Evolutionary conservation across 2,329 filamentous ascomycete genomes (phyloP).

Genomic region (Didymella keratinophila): DNA sequence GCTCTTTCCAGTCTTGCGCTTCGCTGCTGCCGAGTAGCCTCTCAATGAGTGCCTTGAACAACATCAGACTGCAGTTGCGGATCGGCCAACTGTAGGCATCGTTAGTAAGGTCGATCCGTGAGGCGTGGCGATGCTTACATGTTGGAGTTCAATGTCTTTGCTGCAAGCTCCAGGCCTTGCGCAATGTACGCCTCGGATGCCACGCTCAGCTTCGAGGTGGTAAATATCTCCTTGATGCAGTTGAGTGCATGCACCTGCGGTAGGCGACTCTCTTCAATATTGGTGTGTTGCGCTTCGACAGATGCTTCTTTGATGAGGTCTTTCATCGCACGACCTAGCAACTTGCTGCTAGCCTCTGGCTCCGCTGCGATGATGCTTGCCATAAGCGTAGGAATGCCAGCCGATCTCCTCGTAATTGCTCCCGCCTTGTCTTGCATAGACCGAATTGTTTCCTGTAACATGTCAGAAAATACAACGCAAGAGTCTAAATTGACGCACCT

Average conservation of each 20-base stretch:
- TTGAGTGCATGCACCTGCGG: conserved; percentile 96
- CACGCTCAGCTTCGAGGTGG: conserved; percentile 76
- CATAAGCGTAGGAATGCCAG: conserved; percentile 87
- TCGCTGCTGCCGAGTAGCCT: conserved; percentile 78
- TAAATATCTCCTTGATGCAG: conserved; percentile 90
- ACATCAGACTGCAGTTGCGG: conserved; percentile 88
- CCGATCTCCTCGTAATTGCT: conserved; percentile 85
- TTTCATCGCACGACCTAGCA: conserved; percentile 70
- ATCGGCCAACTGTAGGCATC: conserved; percentile 77
- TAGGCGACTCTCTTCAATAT: conserved; percentile 65
- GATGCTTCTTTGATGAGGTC: conserved; percentile 68
- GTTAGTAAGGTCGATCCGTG: not conserved
- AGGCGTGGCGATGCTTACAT: conserved; percentile 63
- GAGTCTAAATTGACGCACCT: conserved; percentile 29
- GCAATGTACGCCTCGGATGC: conserved; percentile 78
- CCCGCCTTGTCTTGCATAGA: conserved; percentile 79
- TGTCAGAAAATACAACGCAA: conserved; percentile 1
- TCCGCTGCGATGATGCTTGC: conserved; percentile 79
- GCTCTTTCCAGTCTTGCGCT: conserved; percentile 64
- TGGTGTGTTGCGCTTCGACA: conserved; percentile 62
- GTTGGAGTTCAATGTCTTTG: conserved; percentile 77
- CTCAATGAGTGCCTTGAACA: conserved; percentile 86
- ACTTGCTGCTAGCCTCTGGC: conserved; percentile 61
- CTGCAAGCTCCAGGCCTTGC: conserved; percentile 78
- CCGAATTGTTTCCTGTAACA: conserved; percentile 65